These are phyloP conservation scores for Podospora tetraspora DNA, from an alignment of 495 filamentous ascomycete genomes.

Conservation along the genomic window DNA sequence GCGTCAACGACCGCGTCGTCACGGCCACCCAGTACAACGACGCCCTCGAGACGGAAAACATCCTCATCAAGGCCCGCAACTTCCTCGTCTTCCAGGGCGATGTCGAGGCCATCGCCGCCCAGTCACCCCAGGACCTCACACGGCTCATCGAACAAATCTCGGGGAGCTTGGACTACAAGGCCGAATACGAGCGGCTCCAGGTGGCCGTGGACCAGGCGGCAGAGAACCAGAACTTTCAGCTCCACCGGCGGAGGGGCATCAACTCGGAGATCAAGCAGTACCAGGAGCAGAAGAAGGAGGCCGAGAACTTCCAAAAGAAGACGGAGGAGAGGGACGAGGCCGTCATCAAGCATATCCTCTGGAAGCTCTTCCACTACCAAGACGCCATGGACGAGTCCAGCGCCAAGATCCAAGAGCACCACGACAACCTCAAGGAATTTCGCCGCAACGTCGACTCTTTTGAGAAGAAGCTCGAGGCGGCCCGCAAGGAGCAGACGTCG, in stretches of 20 bases:
- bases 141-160: constrained; percentile 96
- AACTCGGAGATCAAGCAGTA: constrained; percentile 98
- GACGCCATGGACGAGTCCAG: constrained; percentile 86
- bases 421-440: constrained; percentile 93
- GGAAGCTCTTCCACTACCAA: constrained; percentile 97
- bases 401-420: constrained; percentile 85
- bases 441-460: constrained; percentile 82
- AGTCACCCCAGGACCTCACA: constrained; percentile 90
- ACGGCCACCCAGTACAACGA: constrained; percentile 91
- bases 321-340: constrained; percentile 85
- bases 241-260: constrained; percentile 84
- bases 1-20: constrained; percentile 88
- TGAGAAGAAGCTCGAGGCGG: constrained; percentile 73
- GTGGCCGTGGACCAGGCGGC: constrained; percentile 76
- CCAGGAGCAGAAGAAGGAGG: constrained; percentile 93
- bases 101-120: constrained; percentile 94
- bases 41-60: constrained; percentile 87
- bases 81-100: constrained; percentile 98
- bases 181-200: constrained; percentile 86
- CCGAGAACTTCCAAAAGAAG: constrained; percentile 84
- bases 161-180: constrained; percentile 91
- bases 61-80: constrained; percentile 94
- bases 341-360: constrained; percentile 88
- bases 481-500: constrained; percentile 78
- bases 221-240: constrained; percentile 80